Conservation (phyloP, 129 eudicot genomes). For the Arctium lappa region DNA sequence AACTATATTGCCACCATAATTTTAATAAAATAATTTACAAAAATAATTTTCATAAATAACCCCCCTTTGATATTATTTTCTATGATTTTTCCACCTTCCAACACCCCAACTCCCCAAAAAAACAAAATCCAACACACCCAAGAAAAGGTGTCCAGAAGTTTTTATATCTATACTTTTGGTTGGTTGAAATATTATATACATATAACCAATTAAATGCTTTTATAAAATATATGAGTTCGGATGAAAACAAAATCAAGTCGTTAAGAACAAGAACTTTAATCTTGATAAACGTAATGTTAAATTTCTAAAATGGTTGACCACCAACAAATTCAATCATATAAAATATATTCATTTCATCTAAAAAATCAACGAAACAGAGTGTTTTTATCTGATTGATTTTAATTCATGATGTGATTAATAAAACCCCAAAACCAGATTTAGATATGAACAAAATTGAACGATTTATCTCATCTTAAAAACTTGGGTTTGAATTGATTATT, state of each 20-base stretch:
- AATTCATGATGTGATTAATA: too few species aligned
- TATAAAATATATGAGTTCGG: not conserved
- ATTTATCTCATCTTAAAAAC: too few species aligned
- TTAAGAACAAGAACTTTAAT: slow-evolving; percentile 17
- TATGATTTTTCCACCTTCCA: slow-evolving; percentile 6
- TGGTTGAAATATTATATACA: not conserved
- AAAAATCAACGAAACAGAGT: not conserved
- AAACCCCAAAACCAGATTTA: too few species aligned
- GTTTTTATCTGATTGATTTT: not conserved
- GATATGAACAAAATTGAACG: not conserved
- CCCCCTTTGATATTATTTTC: not conserved
- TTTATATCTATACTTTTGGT: slow-evolving; percentile 13
- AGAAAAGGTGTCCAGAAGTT: slow-evolving; percentile 15
- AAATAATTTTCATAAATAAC: not conserved
- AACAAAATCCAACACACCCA: slow-evolving; percentile 25
- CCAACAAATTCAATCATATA: not conserved
- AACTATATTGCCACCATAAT: too few species aligned
- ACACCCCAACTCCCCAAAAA: slow-evolving; percentile 8
- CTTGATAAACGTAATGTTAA: slow-evolving; percentile 4
- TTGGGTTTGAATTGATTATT: too few species aligned
- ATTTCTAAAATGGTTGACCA: not conserved
- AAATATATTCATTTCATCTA: not conserved
- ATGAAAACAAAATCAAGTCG: slow-evolving; percentile 22
- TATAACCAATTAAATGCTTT: not conserved
- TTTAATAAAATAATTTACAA: not conserved